These are phyloP conservation scores for Apodospora peruviana DNA, from an alignment of 495 filamentous ascomycete genomes.

Conservation along the genomic window DNA sequence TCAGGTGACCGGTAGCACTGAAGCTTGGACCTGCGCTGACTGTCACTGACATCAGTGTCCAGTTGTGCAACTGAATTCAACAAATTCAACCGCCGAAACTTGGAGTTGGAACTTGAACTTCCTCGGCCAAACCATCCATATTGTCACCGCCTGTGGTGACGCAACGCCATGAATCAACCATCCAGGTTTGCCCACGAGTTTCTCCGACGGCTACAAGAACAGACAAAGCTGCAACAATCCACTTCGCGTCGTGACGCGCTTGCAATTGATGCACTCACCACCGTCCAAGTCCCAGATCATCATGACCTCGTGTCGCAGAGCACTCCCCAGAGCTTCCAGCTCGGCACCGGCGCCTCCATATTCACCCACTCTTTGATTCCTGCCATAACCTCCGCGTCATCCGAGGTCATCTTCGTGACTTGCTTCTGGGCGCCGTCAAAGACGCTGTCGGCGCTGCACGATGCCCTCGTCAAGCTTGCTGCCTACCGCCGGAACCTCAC, in stretches of 20 bases:
- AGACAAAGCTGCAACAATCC: slow-evolving; percentile 8
- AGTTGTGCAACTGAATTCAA: too few species aligned
- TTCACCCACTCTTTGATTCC: slow-evolving; percentile 47
- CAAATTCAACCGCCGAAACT: too few species aligned
- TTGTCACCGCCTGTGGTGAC: neutral
- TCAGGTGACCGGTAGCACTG: too few species aligned
- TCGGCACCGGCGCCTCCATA: slow-evolving; percentile 55
- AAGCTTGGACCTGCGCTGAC: too few species aligned
- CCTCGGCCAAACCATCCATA: too few species aligned
- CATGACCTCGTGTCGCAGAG: slow-evolving; percentile 40
- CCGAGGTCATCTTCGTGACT: slow-evolving; percentile 66
- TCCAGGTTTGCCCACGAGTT: slow-evolving; percentile 20
- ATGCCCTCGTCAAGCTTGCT: slow-evolving; percentile 49
- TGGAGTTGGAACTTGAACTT: too few species aligned
- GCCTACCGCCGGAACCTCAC: slow-evolving; percentile 19
- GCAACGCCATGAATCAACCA: slow-evolving; percentile 3
- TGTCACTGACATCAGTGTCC: too few species aligned
- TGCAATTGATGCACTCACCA: too few species aligned
- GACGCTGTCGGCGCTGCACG: slow-evolving; percentile 42
- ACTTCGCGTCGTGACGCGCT: too few species aligned
- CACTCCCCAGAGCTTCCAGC: slow-evolving; percentile 38
- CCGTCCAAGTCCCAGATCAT: slow-evolving; percentile 20
- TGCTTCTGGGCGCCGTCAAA: slow-evolving; percentile 68
- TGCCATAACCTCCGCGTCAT: slow-evolving; percentile 47
- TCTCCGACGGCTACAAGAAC: slow-evolving; percentile 7